A percentile compares a stretch with the other conserved stretches of the same genome.
Conservation (phyloP, 2,329 filamentous ascomycete genomes). For the Botrytis squamosa region DNA sequence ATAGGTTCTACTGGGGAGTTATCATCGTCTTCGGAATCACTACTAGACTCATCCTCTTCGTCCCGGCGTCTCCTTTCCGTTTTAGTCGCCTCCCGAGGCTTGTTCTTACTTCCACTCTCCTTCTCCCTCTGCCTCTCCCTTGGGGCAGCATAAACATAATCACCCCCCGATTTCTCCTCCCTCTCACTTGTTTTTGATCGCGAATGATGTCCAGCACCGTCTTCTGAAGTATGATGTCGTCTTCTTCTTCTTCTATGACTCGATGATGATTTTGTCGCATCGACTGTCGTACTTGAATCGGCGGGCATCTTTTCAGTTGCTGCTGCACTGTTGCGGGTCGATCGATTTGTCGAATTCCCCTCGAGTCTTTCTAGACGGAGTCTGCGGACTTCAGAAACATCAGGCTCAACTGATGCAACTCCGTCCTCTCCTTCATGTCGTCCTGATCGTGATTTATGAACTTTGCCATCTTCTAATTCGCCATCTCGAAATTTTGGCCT, state of each 20-base stretch:
- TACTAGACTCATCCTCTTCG: slow-evolving; percentile 29
- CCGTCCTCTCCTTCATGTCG: slow-evolving; percentile 17
- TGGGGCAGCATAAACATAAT: slow-evolving; percentile 31
- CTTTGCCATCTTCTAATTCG: slow-evolving; percentile 31
- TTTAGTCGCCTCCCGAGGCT: slow-evolving; percentile 23
- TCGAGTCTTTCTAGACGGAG: slow-evolving; percentile 36
- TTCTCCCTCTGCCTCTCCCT: slow-evolving; percentile 7
- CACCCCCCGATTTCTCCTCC: slow-evolving; percentile 25
- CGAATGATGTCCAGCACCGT: slow-evolving; percentile 30
- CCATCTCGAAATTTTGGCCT: slow-evolving; percentile 26
- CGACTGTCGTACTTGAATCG: slow-evolving; percentile 32
- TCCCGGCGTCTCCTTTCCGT: slow-evolving; percentile 30
- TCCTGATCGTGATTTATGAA: slow-evolving; percentile 25
- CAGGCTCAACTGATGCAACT: slow-evolving; percentile 28
- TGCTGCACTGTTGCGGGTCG: slow-evolving; percentile 24
- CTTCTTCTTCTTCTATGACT: slow-evolving; percentile 32
- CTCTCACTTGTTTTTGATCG: slow-evolving; percentile 18
- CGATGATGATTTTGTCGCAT: slow-evolving; percentile 27
- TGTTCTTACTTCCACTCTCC: slow-evolving; percentile 16
- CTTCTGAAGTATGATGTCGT: slow-evolving; percentile 22
- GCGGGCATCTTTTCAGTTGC: slow-evolving; percentile 28
- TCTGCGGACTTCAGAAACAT: slow-evolving; percentile 32
- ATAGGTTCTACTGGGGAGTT: slow-evolving; percentile 21
- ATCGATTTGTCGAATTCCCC: slow-evolving; percentile 20
- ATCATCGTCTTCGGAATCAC: slow-evolving; percentile 27